These are phyloP conservation scores for Backusella australiensis DNA, from an alignment of 192 early-diverging fungal genomes.

Conservation along the genomic window DNA sequence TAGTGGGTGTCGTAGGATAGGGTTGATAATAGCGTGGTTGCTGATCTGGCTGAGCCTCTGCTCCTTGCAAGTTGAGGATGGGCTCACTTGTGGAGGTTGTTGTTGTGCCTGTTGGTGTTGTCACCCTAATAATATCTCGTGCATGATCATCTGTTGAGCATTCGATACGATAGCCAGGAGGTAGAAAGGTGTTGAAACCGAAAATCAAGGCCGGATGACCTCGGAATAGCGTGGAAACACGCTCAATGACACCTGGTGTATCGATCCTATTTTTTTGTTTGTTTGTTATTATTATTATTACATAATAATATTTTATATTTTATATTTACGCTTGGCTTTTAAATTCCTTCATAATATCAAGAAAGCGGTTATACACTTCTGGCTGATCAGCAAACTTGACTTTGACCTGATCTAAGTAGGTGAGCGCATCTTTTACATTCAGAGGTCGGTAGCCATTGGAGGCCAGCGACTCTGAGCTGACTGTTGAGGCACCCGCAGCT, in stretches of 20 bases:
- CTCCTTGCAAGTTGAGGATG: constrained; percentile 6
- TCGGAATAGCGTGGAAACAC: constrained; percentile 91
- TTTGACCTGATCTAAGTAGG: constrained; percentile 96
- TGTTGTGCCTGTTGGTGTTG: constrained; percentile 77
- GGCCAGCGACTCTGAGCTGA: not conserved
- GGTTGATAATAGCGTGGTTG: constrained; percentile 8
- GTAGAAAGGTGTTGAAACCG: constrained; percentile 99
- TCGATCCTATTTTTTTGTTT: constrained; percentile 61
- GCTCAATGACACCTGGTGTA: constrained; percentile 95
- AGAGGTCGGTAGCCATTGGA: constrained; percentile 48
- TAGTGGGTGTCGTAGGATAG: not conserved
- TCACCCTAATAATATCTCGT: constrained; percentile 75
- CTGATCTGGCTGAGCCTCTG: not conserved
- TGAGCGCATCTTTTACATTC: constrained; percentile 91
- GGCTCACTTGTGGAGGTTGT: constrained; percentile 45
- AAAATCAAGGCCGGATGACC: constrained; percentile 87
- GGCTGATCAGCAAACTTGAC: constrained; percentile 87
- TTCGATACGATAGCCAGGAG: constrained; percentile 95
- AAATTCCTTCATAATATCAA: constrained; percentile 99
- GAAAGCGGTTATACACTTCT: constrained; percentile 94
- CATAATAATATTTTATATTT: not conserved
- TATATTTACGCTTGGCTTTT: constrained; percentile 84
- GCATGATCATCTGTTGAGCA: constrained; percentile 77
- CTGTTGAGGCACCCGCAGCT: not conserved
- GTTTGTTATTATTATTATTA: not conserved